Evolutionary conservation across 2,329 filamentous ascomycete genomes (phyloP), one percentile per base, ranked within the genome.

Genomic region (Apiospora sp.): DNA sequence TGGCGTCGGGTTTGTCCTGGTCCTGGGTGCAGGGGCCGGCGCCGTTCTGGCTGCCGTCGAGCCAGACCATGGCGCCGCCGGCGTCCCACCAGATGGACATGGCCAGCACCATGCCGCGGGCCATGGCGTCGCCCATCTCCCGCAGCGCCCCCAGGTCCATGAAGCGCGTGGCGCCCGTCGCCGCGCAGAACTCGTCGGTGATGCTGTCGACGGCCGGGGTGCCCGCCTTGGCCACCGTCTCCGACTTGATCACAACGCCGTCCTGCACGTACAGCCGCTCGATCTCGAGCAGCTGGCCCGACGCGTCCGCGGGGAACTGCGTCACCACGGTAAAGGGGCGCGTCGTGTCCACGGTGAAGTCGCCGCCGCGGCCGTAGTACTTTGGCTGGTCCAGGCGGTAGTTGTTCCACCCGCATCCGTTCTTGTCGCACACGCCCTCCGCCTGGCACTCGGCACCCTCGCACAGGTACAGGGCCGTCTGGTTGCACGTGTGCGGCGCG

Each of bases 81-180:
- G 84, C 82, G 74, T 88, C 87, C 81, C 86, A 87, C 87, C 87
- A 89, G 67, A 90, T 82, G 74, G 81, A 83, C 75, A 89, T 82
- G 14, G 83, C 82, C n/a, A 88, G 78, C 0, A 87, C 86, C 86
- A 88, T 87, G 61, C 83, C 84, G 41, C 85, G 79, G 41, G 77
- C 78, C 75, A 87, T 77, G 5, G 84, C 81, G 48, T 84, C 81
- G 46, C 85, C 85, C 81, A 86, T 85, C 6, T 76, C 82, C 75
- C 81, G 81, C 73, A 83, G 81, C 30, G 79, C 85, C 51, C 84
- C 85, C 3, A 85, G 77, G 67, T 75, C 76, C 74, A 79, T 76
- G 76, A 82, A 83, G 41, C 75, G 72, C 4, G 75, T 75, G 8
- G 81, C 78, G 69, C 81, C 80, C 12, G 80, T 81, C 16, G 79